phyloP scores from a whole-genome alignment of 2,329 filamentous ascomycete genomes.

The Sporothrix brunneoviolacea region DNA sequence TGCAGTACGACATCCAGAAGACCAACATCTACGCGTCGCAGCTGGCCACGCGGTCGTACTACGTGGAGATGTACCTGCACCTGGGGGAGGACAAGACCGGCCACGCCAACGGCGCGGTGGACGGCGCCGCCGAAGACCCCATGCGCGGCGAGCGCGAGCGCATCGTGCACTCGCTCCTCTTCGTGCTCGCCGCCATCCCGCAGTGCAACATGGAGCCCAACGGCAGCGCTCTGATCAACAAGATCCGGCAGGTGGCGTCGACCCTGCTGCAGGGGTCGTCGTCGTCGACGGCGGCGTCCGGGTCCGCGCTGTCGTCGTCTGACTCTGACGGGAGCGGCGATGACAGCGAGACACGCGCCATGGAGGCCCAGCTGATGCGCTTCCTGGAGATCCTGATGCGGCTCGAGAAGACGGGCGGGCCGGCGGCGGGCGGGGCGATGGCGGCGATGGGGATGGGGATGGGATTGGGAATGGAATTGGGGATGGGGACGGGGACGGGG shows the following conservation, averaged over 20 bases:
- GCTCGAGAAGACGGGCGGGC: slow-evolving; percentile 56
- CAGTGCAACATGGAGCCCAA: slow-evolving; percentile 80
- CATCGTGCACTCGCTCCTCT: slow-evolving; percentile 73
- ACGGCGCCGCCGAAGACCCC: slow-evolving; percentile 45
- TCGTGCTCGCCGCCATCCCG: slow-evolving; percentile 68
- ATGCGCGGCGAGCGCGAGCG: slow-evolving; percentile 71
- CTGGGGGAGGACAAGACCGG: slow-evolving; percentile 51
- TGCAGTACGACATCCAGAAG: slow-evolving; percentile 87
- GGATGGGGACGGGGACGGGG: too few relatives aligned
- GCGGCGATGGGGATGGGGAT: slow-evolving; percentile 24
- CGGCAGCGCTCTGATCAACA: slow-evolving; percentile 61
- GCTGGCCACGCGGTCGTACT: slow-evolving; percentile 72
- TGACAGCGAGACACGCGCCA: slow-evolving; percentile 30
- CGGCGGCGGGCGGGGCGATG: slow-evolving; percentile 22
- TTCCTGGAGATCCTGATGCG: slow-evolving; percentile 71
- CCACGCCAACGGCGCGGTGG: slow-evolving; percentile 30
- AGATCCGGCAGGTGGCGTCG: slow-evolving; percentile 77
- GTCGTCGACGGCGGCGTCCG: background rate
- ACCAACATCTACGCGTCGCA: slow-evolving; percentile 82
- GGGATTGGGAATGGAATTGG: too few relatives aligned
- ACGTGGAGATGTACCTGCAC: slow-evolving; percentile 80
- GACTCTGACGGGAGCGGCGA: slow-evolving; percentile 20
- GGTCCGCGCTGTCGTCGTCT: background rate
- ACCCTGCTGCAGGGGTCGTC: slow-evolving; percentile 51
- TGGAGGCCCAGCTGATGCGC: slow-evolving; percentile 61